A percentile compares a stretch with the other conserved stretches of the same genome.
Conservation (phyloP, 1,139 yeast species). For the Scheffersomyces parashehatae region DNA sequence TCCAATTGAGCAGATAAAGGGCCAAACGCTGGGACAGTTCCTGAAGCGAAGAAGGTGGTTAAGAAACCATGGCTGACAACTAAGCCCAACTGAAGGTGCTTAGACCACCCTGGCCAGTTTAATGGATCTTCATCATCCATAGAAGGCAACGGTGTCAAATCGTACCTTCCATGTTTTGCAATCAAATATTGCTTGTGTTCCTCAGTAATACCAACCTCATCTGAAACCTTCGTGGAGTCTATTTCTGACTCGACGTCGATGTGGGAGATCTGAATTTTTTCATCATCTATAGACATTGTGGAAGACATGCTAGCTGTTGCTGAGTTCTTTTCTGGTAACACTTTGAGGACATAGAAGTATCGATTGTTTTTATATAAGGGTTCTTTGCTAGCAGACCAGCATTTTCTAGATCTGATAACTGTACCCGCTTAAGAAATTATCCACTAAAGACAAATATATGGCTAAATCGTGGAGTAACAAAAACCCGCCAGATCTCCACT, state of each 20-base stretch:
- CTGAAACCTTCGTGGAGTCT: no score
- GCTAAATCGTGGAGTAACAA: no score
- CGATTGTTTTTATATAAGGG: no score
- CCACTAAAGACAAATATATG: no score
- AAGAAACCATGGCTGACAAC: conserved; percentile 20
- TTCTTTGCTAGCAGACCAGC: no score
- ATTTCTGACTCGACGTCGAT: background rate
- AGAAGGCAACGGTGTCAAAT: conserved; percentile 18
- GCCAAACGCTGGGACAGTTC: conserved; percentile 19
- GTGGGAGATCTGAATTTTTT: background rate
- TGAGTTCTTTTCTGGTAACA: no score
- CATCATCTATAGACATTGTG: background rate
- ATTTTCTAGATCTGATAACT: no score
- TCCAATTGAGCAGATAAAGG: conserved; percentile 10
- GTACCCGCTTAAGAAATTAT: no score
- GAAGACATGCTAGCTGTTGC: background rate
- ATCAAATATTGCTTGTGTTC: conserved; percentile 13
- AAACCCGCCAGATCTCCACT: no score
- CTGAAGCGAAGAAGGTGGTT: conserved; percentile 22
- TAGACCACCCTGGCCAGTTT: conserved; percentile 15
- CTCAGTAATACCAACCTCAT: background rate
- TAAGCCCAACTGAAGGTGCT: conserved; percentile 16
- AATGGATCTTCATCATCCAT: conserved; percentile 19
- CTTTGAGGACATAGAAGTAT: no score
- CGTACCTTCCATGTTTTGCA: conserved; percentile 16